Evolutionary conservation across 2,329 filamentous ascomycete species (phyloP), one percentile per base, ranked within the genome.

Genomic region (Aspergillus carbonarius): DNA sequence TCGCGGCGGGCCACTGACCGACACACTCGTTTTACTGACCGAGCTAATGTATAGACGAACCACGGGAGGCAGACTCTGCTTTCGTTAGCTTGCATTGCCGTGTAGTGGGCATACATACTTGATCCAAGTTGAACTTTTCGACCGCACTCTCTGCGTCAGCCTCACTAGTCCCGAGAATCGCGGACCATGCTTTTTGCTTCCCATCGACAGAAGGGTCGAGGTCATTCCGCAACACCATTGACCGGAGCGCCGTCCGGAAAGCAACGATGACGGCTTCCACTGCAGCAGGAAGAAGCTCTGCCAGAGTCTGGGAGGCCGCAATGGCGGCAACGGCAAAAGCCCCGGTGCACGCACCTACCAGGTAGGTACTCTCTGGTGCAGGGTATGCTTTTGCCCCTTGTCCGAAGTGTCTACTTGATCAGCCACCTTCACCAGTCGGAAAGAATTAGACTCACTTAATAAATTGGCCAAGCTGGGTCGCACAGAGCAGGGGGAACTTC

Each of bases 301-400:
- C 35, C 3, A 54, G 23, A 9, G 35, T 58, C n/a, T 17, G 35
- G 10, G 40, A 39, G 8, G 23, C 50, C 9, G 54, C 46, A 13
- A 60, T 37, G 9, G 58, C 58, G 1, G 44, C 54, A 1, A 50
- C 58, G 15, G 49, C 51, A 17, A 60, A 46, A 5, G 47, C 25
- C 1, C 58, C 58, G 4, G 58, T 60, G 39, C 58, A 60, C 13
- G 47, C 44, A 4, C 58, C 58, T 5, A 60, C 23, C 1, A 60
- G 34, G 8, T 25, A 57, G 10, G 57, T 51, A 13, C 12, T 20
- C 18, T 39, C 34, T 1, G 51, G 13, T 9, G 51, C 39, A 10
- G 48, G 54, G n/a, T 40, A 52, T 30, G 25, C 40, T 4, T 35
- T 35, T 17, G 48, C 27, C 10, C 30, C 55, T n/a, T 57, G 48